A percentile compares a stretch with the other conserved stretches of the same genome.
These are phyloP conservation scores for Amborella trichopoda DNA, from an alignment of 164 flowering plant genomes.

Conservation along the genomic window DNA sequence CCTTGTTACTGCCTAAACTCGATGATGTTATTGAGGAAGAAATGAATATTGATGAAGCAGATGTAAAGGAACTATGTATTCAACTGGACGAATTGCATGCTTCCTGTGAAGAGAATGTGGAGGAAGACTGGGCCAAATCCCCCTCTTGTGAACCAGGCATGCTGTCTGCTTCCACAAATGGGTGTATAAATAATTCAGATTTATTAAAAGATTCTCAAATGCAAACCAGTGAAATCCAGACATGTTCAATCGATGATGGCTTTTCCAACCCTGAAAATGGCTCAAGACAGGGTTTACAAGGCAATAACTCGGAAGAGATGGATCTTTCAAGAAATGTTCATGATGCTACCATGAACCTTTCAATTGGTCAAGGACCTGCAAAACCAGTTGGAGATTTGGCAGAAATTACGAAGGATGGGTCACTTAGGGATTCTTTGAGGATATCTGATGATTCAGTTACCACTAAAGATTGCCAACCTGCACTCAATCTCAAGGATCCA, in stretches of 20 bases:
- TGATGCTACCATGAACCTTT: too few species aligned
- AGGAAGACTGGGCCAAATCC: too few species aligned
- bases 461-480: slow-evolving; percentile 28
- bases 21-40: slow-evolving; percentile 49
- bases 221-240: too few species aligned
- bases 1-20: slow-evolving; percentile 50
- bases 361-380: slow-evolving; percentile 5
- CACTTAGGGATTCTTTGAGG: background rate
- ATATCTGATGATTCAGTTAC: slow-evolving; percentile 9
- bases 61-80: slow-evolving; percentile 44
- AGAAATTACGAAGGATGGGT: background rate
- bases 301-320: too few species aligned
- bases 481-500: slow-evolving; percentile 54
- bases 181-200: too few species aligned
- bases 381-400: slow-evolving; percentile 5
- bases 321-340: too few species aligned
- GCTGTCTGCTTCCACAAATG: too few species aligned
- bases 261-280: too few species aligned
- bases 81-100: slow-evolving; percentile 41
- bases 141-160: too few species aligned
- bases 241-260: too few species aligned
- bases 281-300: too few species aligned
- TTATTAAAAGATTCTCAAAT: too few species aligned
- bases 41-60: slow-evolving; percentile 39
- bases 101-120: slow-evolving; percentile 26